Evolutionary conservation across 257 asterid genomes (phyloP).

Genomic region (Nicotiana obtusifolia): DNA sequence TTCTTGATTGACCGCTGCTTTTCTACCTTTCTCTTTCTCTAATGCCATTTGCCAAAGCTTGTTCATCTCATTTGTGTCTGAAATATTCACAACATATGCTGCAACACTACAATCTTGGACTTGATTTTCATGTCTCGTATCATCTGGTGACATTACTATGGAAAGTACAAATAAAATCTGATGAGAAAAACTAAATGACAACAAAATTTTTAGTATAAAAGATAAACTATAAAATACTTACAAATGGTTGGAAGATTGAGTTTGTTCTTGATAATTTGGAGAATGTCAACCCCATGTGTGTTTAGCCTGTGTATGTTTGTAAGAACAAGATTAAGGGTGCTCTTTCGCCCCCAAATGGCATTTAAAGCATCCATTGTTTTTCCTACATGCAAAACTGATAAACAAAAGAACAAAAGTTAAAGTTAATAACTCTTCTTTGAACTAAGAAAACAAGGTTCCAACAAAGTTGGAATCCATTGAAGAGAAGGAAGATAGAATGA

Average conservation of each 20-base stretch:
- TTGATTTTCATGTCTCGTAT: slow-evolving; percentile 22
- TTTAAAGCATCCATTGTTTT: slow-evolving; percentile 28
- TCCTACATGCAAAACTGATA: slow-evolving; percentile 53
- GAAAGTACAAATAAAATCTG: background rate
- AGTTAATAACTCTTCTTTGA: background rate
- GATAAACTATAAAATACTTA: slow-evolving; percentile 25
- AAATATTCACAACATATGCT: slow-evolving; percentile 30
- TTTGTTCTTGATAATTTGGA: slow-evolving; percentile 24
- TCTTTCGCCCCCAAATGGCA: slow-evolving; percentile 37
- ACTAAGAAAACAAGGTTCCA: background rate
- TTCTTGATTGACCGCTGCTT: slow-evolving; percentile 8
- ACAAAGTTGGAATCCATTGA: background rate
- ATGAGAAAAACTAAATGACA: background rate
- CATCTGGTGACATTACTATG: slow-evolving; percentile 51
- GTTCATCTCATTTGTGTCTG: slow-evolving; percentile 19
- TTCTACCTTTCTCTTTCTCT: slow-evolving; percentile 21
- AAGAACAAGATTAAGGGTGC: slow-evolving; percentile 34
- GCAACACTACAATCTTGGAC: slow-evolving; percentile 28
- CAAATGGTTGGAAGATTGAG: slow-evolving; percentile 31
- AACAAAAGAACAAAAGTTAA: background rate
- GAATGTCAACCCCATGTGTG: slow-evolving; percentile 23
- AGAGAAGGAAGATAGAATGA: background rate
- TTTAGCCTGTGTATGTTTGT: slow-evolving; percentile 49
- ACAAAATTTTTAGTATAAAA: background rate
- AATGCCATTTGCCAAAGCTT: slow-evolving; percentile 39